A percentile compares a stretch with the other conserved stretches of the same genome.
Evolutionary conservation across 108 stramenopile species (phyloP).

Genomic region (Fragilaria crotonensis): DNA sequence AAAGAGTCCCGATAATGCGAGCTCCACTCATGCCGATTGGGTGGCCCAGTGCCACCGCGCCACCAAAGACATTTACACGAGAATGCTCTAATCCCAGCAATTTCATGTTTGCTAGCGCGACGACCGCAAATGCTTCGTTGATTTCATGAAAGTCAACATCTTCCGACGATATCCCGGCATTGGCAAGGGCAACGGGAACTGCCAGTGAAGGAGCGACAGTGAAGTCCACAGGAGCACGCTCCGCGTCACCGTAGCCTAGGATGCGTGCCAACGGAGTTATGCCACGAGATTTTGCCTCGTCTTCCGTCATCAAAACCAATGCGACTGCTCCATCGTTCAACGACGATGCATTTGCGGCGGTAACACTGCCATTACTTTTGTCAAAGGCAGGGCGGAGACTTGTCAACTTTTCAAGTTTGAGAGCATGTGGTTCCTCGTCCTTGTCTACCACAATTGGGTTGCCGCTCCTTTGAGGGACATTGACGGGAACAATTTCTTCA

Average conservation of each 20-base stretch:
- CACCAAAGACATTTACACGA: conserved; percentile 90
- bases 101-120: conserved; percentile 86
- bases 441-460: conserved; percentile 34
- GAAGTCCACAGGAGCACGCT: conserved; percentile 84
- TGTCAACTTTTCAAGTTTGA: conserved; percentile 59
- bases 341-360: conserved; percentile 94
- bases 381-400: conserved; percentile 83
- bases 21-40: conserved; percentile 95
- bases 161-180: conserved; percentile 61
- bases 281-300: conserved; percentile 47
- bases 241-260: conserved; percentile 83
- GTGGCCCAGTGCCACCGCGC: conserved; percentile 93
- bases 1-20: conserved; percentile 87
- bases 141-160: conserved; percentile 96
- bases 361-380: conserved; percentile 86
- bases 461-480: conserved; percentile 65
- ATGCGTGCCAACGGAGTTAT: conserved; percentile 80
- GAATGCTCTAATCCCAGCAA: conserved; percentile 61
- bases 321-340: conserved; percentile 97
- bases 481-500: conserved; percentile 66
- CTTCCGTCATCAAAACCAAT: conserved; percentile 82
- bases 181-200: conserved; percentile 75
- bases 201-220: conserved; percentile 89
- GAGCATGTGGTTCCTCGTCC: conserved; percentile 83
- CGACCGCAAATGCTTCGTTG: conserved; percentile 97